Evolutionary conservation across 768 basidiomycete genomes (phyloP).

Genomic region (Rhodotorula kratochvilovae): DNA sequence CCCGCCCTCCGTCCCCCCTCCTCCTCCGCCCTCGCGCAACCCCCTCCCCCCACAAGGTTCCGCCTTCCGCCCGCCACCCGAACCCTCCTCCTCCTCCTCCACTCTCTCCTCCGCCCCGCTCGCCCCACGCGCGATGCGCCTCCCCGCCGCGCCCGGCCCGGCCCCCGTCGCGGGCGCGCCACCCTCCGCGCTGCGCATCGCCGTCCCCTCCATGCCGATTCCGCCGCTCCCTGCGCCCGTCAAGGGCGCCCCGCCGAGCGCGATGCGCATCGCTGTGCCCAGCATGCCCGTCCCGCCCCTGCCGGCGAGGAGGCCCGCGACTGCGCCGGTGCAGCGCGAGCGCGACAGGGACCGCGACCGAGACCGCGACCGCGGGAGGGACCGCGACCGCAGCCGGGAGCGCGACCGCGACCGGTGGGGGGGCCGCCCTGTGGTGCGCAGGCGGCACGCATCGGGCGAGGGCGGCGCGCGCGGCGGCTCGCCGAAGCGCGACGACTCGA

Average conservation of each 20-base stretch:
- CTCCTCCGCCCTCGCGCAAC: slow-evolving; percentile 46
- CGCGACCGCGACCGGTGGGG: background rate
- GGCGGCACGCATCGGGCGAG: too few species aligned
- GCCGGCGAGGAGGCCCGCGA: background rate
- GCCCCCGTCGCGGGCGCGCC: background rate
- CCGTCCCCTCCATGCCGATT: background rate
- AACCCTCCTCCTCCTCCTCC: background rate
- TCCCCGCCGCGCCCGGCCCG: background rate
- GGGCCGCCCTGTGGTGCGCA: background rate
- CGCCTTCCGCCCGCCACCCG: background rate
- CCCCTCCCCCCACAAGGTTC: slow-evolving; percentile 48
- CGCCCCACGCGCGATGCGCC: background rate
- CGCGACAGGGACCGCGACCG: background rate
- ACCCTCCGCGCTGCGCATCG: background rate
- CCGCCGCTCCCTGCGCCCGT: slow-evolving; percentile 1
- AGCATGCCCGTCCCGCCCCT: slow-evolving; percentile 3
- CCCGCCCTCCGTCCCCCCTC: slow-evolving; percentile 38
- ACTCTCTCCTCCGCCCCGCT: background rate
- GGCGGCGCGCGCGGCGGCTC: background rate
- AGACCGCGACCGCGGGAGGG: background rate
- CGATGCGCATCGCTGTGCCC: slow-evolving; percentile 12
- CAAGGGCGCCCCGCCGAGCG: too few species aligned
- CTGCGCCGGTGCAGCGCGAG: background rate
- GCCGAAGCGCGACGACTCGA: slow-evolving; percentile 7
- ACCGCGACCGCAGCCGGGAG: background rate